Evolutionary conservation across 495 filamentous ascomycete species (phyloP).

Genomic region (Penicillium coffeae): DNA sequence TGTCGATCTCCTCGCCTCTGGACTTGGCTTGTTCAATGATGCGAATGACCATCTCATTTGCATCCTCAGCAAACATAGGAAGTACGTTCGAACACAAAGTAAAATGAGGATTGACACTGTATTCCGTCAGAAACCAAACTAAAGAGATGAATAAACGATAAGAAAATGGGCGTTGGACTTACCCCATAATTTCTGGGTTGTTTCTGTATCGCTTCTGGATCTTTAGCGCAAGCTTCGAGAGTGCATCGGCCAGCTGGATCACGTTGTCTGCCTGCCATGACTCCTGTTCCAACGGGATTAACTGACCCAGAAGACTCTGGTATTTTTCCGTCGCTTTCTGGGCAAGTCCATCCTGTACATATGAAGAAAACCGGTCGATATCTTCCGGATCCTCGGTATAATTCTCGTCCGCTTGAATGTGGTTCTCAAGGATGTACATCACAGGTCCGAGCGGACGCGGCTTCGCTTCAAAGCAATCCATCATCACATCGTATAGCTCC

Average conservation of each 20-base stretch:
- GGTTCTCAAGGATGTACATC: constrained; percentile 77
- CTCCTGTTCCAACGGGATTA: constrained; percentile 69
- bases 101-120: constrained; percentile 69
- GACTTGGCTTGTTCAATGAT: constrained; percentile 69
- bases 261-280: constrained; percentile 85
- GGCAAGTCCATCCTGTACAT: constrained; percentile 68
- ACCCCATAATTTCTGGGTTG: constrained; percentile 86
- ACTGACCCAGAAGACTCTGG: constrained; percentile 61
- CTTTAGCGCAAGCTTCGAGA: constrained; percentile 74
- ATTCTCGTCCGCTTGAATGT: constrained; percentile 73
- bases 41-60: constrained; percentile 71
- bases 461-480: constrained; percentile 86
- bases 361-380: constrained; percentile 59
- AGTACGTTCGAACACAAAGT: constrained; percentile 80
- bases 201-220: constrained; percentile 89
- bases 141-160: background rate
- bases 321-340: constrained; percentile 73
- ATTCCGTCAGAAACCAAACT: background rate
- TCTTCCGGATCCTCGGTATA: constrained; percentile 70
- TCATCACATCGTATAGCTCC: constrained; percentile 80
- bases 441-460: constrained; percentile 71
- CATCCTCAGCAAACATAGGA: constrained; percentile 85
- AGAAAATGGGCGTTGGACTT: too few species aligned
- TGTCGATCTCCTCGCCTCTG: constrained; percentile 67
- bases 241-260: constrained; percentile 78